Base-by-base conservation (phyloP, 306 rosid species). In the Amphicarpaea edgeworthii region DNA sequence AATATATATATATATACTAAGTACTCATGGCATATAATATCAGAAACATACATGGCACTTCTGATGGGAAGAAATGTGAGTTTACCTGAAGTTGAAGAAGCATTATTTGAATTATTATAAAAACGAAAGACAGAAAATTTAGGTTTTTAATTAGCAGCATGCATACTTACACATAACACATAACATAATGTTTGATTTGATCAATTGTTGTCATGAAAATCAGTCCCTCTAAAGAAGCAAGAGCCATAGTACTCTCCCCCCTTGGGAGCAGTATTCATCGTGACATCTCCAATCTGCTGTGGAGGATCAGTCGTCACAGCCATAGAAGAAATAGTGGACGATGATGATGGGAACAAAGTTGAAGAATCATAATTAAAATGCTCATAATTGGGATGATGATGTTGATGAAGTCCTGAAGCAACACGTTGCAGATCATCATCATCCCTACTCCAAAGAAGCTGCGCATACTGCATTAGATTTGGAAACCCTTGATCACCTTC, bases 391-490 rank as follows among this genome's bases (percentile, higher is more conserved):
- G 14, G 37, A 9, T 8, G 3, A 10, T 62, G 68, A 23, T 53
- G 11, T 19, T 19, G 34, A 7, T 75, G 72, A 66, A 77, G 80
- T 1, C 85, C 82, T 0, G 73, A 67, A 53, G 82, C 65, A 32
- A 81, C 85, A 59, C 65, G 79, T 38, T 45, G 85, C 7, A 81
- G 23, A 60, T 77, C 87, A 68, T 59, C 62, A 77, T 84, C 87
- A n/a, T 80, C 77, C 15, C 47, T 72, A 51, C 83, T 73, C 50
- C 79, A 19, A 59, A 84, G 87, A 26, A 84, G 58, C 58, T 80
- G 85, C 1, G 87, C 87, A 3, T 84, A 84, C 30, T 84, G 82
- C 79, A 80, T 65, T 32, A 84, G 80, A 58, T 81, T 80, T 0
- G 87, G 87, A 0, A 84, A 84, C 12, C 54, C 83, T 23, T 65